Percentiles rank a stretch among this genome's conserved stretches.
These are phyloP conservation scores for Cryptococcus sp. DNA, from an alignment of 1,284 basidiomycete genomes.

Conservation along the genomic window DNA sequence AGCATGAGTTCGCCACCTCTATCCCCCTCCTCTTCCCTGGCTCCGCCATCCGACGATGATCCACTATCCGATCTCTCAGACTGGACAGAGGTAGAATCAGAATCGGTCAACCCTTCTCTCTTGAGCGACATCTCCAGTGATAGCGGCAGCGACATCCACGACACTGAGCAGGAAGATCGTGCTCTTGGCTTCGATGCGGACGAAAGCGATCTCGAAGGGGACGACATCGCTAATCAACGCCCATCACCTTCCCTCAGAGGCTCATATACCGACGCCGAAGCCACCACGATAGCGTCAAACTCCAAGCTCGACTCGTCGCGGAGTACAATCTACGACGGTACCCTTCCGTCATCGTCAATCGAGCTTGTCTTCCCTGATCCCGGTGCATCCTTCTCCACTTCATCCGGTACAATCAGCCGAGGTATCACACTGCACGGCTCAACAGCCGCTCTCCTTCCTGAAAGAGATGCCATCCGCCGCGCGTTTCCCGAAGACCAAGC, in stretches of 20 bases:
- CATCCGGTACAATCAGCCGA: constrained; percentile 14
- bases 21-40: constrained; percentile 11
- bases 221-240: not conserved
- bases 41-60: constrained; percentile 12
- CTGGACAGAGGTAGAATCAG: constrained; percentile 45
- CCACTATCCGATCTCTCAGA: constrained; percentile 17
- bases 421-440: constrained; percentile 25
- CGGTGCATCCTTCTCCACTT: constrained; percentile 21
- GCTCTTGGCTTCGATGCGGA: constrained; percentile 7
- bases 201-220: constrained; percentile 4
- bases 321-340: constrained; percentile 13
- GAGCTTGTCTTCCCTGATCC: constrained; percentile 33
- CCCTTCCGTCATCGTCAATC: constrained; percentile 18
- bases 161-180: constrained; percentile 1
- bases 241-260: constrained; percentile 14
- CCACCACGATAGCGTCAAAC: constrained; percentile 9
- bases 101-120: constrained; percentile 60
- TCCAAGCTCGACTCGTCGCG: constrained; percentile 18
- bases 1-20: constrained; percentile 5
- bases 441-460: constrained; percentile 8
- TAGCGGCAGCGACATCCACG: constrained; percentile 15
- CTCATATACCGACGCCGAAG: constrained; percentile 33
- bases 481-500: not conserved
- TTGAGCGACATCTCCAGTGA: constrained; percentile 67
- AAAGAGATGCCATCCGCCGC: not conserved